Evolutionary conservation across 2,329 filamentous ascomycete genomes (phyloP).

Genomic region (Penicillium sp.): DNA sequence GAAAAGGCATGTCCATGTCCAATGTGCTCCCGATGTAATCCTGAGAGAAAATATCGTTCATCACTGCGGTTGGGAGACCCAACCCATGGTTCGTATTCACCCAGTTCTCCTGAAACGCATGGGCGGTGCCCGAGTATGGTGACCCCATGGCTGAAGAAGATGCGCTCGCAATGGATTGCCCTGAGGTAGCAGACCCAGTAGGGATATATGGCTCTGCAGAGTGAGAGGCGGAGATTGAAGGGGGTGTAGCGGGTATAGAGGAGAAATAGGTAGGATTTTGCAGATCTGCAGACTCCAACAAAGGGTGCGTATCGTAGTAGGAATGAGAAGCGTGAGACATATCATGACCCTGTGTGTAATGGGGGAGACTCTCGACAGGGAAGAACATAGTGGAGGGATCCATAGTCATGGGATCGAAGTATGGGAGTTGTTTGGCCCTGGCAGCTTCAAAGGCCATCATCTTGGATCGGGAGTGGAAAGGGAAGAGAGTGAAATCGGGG

Average conservation of each 20-base stretch:
- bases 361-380: constrained; percentile 26
- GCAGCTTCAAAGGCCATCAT: constrained; percentile 36
- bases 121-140: constrained; percentile 61
- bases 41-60: constrained; percentile 57
- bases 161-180: constrained; percentile 55
- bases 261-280: constrained; percentile 28
- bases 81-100: constrained; percentile 52
- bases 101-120: constrained; percentile 61
- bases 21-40: constrained; percentile 49
- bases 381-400: constrained; percentile 36
- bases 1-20: constrained; percentile 44
- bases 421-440: constrained; percentile 29
- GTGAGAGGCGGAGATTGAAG: constrained; percentile 30
- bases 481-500: constrained; percentile 17
- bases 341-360: constrained; percentile 22
- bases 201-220: constrained; percentile 49
- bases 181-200: constrained; percentile 61
- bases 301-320: constrained; percentile 29
- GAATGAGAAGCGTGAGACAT: constrained; percentile 22
- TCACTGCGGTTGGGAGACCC: constrained; percentile 63
- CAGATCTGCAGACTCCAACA: constrained; percentile 29
- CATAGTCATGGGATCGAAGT: constrained; percentile 34
- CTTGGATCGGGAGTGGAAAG: constrained; percentile 9
- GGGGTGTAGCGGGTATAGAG: constrained; percentile 34
- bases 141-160: constrained; percentile 67